Base-by-base conservation (phyloP, 2,329 filamentous ascomycete genomes). In the Monilinia polystroma region DNA sequence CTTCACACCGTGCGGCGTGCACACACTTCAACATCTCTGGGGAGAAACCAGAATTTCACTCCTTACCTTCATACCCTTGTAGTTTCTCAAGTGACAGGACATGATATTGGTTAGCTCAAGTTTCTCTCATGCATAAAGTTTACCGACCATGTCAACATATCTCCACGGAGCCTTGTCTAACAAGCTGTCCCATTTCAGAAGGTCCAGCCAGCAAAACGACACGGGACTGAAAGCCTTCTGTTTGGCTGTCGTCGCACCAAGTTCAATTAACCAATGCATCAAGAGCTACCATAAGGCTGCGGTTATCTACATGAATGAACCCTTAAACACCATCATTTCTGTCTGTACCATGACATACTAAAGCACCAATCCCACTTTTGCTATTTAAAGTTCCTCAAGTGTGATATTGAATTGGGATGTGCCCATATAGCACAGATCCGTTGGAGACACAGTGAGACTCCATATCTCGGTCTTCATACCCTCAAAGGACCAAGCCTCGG, bases 161-260 rank as follows among this genome's bases (percentile, higher is more conserved):
- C 52, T 64, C 62, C 62, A 47, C 62, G 62, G 62, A 64, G 51
- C 62, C 62, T 64, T 64, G 16, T 43, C 51, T 43, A n/a, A 54
- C 14, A 51, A 38, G 20, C 8, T 26, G 32, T 60, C 57, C 18
- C 12, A 38, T 56, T 55, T 56, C 26, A 54, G 60, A 41, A 64
- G 26, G 60, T 64, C 18, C 23, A 41, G 38, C 60, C 49, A 43
- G 38, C 10, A 47, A 43, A 10, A 7, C 35, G 20, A 26, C 57
- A 23, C 26, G 8, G 29, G 23, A 51, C 20, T 60, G 45, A 60
- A 60, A 60, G 57, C 57, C 57, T 60, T 60, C 45, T 51, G 7
- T 60, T 60, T 51, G 29, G n/a, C 7, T 49, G 57, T 60, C 32
- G 57, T 60, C 29, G 57, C 45, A 60, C 57, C 11, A 49, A 60